These are phyloP conservation scores for Puya raimondii DNA, from an alignment of 176 grass and related monocot species.

Conservation along the genomic window DNA sequence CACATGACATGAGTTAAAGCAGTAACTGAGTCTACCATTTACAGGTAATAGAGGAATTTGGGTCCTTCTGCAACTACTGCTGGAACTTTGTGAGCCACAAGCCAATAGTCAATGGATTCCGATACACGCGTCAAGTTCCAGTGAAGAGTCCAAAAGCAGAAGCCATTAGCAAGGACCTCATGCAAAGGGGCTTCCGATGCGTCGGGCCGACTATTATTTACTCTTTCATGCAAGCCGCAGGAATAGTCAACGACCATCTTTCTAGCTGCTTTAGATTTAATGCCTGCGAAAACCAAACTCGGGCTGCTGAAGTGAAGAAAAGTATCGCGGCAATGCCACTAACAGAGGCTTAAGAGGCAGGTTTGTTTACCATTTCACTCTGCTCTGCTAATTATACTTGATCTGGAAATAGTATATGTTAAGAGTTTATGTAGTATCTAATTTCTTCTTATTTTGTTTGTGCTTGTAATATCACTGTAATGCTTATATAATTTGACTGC, in stretches of 20 bases:
- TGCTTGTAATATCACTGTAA: no score
- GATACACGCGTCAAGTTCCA: conserved; percentile 37
- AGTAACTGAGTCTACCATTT: conserved; percentile 1
- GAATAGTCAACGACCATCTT: conserved; percentile 51
- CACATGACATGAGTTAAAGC: background rate
- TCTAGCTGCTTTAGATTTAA: conserved; percentile 45
- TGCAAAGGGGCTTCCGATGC: conserved; percentile 52
- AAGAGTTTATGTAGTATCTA: no score
- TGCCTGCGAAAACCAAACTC: conserved; percentile 12
- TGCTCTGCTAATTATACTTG: no score
- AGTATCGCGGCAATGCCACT: background rate
- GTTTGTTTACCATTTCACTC: no score
- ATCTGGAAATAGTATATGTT: no score
- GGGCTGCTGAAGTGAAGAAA: conserved; percentile 11
- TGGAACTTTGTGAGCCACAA: conserved; percentile 59
- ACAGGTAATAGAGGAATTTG: conserved; percentile 39
- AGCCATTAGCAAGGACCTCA: conserved; percentile 53
- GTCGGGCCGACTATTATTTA: conserved; percentile 55
- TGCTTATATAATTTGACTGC: no score
- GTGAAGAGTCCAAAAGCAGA: conserved; percentile 55
- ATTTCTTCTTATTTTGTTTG: no score
- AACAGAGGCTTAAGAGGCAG: background rate
- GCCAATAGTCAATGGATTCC: conserved; percentile 34
- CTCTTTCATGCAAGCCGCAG: conserved; percentile 54
- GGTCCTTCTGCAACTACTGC: conserved; percentile 52